A percentile compares a stretch with the other conserved stretches of the same genome.
Conservation (phyloP, 805 yeast species). For the Candida chauliodis region DNA sequence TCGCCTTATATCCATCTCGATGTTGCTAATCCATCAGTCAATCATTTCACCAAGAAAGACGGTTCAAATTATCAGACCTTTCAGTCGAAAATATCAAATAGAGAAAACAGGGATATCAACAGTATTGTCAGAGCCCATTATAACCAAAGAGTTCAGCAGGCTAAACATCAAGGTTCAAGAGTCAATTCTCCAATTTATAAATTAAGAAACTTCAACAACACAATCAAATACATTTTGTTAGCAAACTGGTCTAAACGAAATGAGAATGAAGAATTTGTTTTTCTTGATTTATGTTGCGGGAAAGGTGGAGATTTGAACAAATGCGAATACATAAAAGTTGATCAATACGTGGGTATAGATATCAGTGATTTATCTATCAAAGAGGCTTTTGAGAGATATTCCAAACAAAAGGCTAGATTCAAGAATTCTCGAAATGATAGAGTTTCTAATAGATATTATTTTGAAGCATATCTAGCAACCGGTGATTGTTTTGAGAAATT, state of each 20-base stretch:
- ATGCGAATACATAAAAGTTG: slow-evolving; percentile 71
- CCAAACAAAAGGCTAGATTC: slow-evolving; percentile 44
- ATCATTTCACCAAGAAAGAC: slow-evolving; percentile 7
- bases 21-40: slow-evolving; percentile 21
- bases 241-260: slow-evolving; percentile 50
- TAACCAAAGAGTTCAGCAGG: slow-evolving; percentile 73
- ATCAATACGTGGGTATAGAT: slow-evolving; percentile 86
- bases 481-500: slow-evolving; percentile 85
- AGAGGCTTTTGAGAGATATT: slow-evolving; percentile 79
- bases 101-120: slow-evolving; percentile 46
- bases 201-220: slow-evolving; percentile 85
- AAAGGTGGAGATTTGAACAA: slow-evolving; percentile 96
- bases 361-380: slow-evolving; percentile 82
- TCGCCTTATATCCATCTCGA: slow-evolving; percentile 21
- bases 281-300: slow-evolving; percentile 91
- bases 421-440: slow-evolving; percentile 23
- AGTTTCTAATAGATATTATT: slow-evolving; percentile 49
- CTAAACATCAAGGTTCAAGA: slow-evolving; percentile 58
- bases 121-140: slow-evolving; percentile 78
- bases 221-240: slow-evolving; percentile 81
- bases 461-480: slow-evolving; percentile 79
- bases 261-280: slow-evolving; percentile 34
- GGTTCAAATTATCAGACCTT: slow-evolving; percentile 30
- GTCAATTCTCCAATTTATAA: slow-evolving; percentile 79
- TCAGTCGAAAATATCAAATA: slow-evolving; percentile 33